phyloP scores from a whole-genome alignment of 2,329 filamentous ascomycete species.

The Helminthosporium solani region DNA sequence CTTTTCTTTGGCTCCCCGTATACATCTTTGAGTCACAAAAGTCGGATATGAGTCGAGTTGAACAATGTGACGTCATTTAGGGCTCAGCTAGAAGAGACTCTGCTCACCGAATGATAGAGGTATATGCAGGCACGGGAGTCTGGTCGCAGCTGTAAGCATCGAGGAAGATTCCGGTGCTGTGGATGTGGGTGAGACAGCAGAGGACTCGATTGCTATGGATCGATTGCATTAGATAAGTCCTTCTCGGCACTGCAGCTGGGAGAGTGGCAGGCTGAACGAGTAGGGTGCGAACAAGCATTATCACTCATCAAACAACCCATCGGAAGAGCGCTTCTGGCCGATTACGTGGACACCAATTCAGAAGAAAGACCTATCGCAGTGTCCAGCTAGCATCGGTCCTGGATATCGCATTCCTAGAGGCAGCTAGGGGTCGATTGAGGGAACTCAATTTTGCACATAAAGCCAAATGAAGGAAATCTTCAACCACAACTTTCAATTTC shows the following conservation, averaged over 20 bases:
- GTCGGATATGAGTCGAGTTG: slow-evolving; percentile 17
- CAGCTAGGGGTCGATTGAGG: too few relatives aligned
- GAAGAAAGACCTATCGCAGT: too few relatives aligned
- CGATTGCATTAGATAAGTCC: background rate
- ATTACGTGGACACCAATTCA: too few relatives aligned
- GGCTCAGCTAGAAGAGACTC: slow-evolving; percentile 12
- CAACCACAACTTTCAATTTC: background rate
- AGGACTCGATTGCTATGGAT: slow-evolving; percentile 1
- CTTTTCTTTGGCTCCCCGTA: background rate
- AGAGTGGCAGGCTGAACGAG: too few relatives aligned
- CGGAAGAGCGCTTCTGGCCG: too few relatives aligned
- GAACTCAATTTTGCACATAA: too few relatives aligned
- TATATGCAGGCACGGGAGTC: slow-evolving; percentile 11
- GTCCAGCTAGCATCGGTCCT: too few relatives aligned
- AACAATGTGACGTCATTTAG: slow-evolving; percentile 14
- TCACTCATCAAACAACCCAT: too few relatives aligned
- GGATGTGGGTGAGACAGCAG: slow-evolving; percentile 23
- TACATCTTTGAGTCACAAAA: slow-evolving; percentile 4
- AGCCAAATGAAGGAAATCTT: background rate
- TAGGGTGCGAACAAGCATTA: too few relatives aligned
- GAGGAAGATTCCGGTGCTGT: slow-evolving; percentile 5
- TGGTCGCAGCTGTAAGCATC: background rate
- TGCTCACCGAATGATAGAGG: slow-evolving; percentile 1
- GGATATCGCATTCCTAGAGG: too few relatives aligned
- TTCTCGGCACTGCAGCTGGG: too few relatives aligned